Base-by-base conservation (phyloP, 2,329 filamentous ascomycete genomes). In the Colletotrichum sp. region DNA sequence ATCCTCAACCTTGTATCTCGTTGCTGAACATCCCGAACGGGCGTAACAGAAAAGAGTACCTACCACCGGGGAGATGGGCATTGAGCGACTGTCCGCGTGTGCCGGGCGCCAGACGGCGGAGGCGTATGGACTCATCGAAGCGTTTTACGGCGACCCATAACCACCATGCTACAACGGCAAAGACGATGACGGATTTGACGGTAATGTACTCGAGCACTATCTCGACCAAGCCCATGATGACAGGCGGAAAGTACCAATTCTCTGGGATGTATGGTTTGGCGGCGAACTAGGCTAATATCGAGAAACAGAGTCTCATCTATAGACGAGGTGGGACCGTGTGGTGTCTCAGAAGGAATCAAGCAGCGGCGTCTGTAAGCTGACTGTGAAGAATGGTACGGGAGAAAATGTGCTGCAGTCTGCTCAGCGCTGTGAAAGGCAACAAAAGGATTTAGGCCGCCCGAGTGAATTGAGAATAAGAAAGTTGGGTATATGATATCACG, bases 161-260 rank as follows among this genome's bases (percentile, higher is more conserved):
- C 8, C 85, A 71, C 63, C 86, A 85, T 13, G 84, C 80, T 62
- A 82, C 82, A 8, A 86, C 75, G 39, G 87, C 28, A 77, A 87
- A 82, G 34, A 88, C 67, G 63, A 86, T 71, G 21, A 85, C 77
- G 68, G 82, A 81, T 73, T 83, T 86, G 68, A 86, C 78, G 72
- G 90, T 90, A 80, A 88, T 79, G 73, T 86, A 82, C 74, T 85
- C 84, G 76, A 90, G 63, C 34, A 89, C 71, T 39, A 84, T 79
- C 79, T 92, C 90, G 66, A 92, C 82, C 26, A 91, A 82, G 79
- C 90, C 86, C 86, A 90, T 91, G 72, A 34, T 82, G 78, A 52
- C 28, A 18, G 21, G 10, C 30, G 36, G 7, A 49, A n/a, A 24
- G 10, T 8, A 10, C 7, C 24, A 9, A 16, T 8, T 52, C 12